phyloP scores from a whole-genome alignment of 2,329 filamentous ascomycete genomes.

The Dactylellina parvicollis region DNA sequence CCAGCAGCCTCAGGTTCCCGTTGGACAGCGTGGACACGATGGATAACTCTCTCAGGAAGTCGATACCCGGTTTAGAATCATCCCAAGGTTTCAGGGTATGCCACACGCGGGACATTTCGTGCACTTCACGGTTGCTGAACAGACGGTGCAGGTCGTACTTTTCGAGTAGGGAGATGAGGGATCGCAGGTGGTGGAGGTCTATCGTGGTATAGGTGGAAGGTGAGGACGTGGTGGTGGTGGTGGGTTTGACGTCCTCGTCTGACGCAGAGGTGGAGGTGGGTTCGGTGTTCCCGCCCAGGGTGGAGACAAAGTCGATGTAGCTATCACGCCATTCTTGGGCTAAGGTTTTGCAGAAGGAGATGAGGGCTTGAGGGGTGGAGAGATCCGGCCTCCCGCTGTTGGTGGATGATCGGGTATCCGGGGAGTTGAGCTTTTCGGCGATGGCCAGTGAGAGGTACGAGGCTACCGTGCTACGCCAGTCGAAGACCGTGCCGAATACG shows the following conservation, averaged over 20 bases:
- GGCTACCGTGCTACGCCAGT: slow-evolving; percentile 77
- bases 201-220: slow-evolving; percentile 71
- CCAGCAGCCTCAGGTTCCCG: slow-evolving; percentile 74
- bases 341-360: slow-evolving; percentile 71
- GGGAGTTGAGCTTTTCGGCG: slow-evolving; percentile 64
- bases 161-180: slow-evolving; percentile 69
- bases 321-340: slow-evolving; percentile 75
- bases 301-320: slow-evolving; percentile 70
- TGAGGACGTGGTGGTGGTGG: neutral
- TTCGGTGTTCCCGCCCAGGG: slow-evolving; percentile 63
- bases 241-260: slow-evolving; percentile 56
- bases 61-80: slow-evolving; percentile 66
- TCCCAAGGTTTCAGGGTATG: slow-evolving; percentile 76
- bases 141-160: slow-evolving; percentile 67
- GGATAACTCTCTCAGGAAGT: slow-evolving; percentile 69
- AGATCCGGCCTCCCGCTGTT: no score
- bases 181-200: slow-evolving; percentile 75
- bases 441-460: slow-evolving; percentile 68
- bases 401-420: neutral
- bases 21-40: slow-evolving; percentile 77
- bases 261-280: slow-evolving; percentile 56
- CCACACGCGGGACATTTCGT: slow-evolving; percentile 75
- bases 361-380: slow-evolving; percentile 63
- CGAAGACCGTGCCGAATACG: slow-evolving; percentile 81
- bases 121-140: slow-evolving; percentile 71